These are phyloP conservation scores for Kondoa subrosea DNA, from an alignment of 768 basidiomycete species.

Conservation along the genomic window DNA sequence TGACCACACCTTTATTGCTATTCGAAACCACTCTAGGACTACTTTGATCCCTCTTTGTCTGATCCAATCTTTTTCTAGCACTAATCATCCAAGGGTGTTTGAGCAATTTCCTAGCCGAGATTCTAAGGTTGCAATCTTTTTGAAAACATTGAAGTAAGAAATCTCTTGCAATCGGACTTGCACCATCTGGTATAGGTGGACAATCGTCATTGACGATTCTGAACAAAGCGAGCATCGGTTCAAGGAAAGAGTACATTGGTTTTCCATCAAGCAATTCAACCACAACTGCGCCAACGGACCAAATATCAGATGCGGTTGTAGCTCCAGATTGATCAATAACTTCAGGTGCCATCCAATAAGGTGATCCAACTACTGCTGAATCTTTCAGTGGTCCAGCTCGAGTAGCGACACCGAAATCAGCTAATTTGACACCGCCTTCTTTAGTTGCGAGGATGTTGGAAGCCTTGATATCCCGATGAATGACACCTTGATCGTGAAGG, in stretches of 20 bases:
- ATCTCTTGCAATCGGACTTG: constrained; percentile 82
- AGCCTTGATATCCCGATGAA: constrained; percentile 97
- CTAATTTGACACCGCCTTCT: constrained; percentile 95
- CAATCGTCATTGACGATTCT: constrained; percentile 96
- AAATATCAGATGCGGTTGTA: constrained; percentile 91
- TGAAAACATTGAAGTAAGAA: constrained; percentile 96
- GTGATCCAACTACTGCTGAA: constrained; percentile 87
- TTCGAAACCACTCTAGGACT: constrained; percentile 4
- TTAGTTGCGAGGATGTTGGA: constrained; percentile 98
- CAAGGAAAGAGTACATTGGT: constrained; percentile 86
- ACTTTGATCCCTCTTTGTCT: constrained; percentile 7
- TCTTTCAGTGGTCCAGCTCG: constrained; percentile 59
- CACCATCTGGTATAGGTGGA: constrained; percentile 89
- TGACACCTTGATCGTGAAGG: constrained; percentile 97
- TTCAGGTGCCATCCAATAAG: constrained; percentile 99
- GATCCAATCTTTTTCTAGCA: constrained; percentile 54
- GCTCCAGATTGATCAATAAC: constrained; percentile 97
- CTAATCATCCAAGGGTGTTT: constrained; percentile 92
- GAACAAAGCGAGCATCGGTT: constrained; percentile 96
- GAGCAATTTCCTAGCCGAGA: constrained; percentile 80
- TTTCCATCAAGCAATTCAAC: constrained; percentile 82
- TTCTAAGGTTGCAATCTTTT: constrained; percentile 86
- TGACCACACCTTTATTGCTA: constrained; percentile 28
- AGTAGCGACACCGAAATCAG: constrained; percentile 92
- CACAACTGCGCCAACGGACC: constrained; percentile 80